Percentiles rank a stretch among this genome's conserved stretches.
Conservation (phyloP, 2,329 filamentous ascomycete species). For the Neoarthrinium moseri region DNA sequence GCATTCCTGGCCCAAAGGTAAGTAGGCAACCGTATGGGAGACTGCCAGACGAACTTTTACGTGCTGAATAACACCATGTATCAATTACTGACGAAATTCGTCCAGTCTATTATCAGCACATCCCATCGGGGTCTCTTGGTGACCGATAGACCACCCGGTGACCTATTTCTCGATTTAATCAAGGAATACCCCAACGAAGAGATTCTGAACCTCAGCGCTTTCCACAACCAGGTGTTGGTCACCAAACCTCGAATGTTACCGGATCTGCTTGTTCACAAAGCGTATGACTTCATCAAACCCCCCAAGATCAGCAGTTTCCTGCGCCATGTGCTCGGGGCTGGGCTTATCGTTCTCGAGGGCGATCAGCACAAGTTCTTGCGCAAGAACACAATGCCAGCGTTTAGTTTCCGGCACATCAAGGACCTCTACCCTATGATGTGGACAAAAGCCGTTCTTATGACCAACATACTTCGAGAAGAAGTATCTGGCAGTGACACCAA, state of each 20-base stretch:
- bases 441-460: constrained; percentile 44
- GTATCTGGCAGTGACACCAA: neutral
- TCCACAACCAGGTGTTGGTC: constrained; percentile 18
- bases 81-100: neutral
- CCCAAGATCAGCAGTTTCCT: constrained; percentile 45
- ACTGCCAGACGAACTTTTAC: neutral
- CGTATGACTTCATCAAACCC: constrained; percentile 55
- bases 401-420: constrained; percentile 67
- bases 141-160: constrained; percentile 12
- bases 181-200: constrained; percentile 19
- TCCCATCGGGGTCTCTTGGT: constrained; percentile 15
- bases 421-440: constrained; percentile 70
- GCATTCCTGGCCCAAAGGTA: constrained; percentile 20
- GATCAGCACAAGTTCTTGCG: constrained; percentile 68
- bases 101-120: constrained; percentile 12
- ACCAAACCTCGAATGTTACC: constrained; percentile 38
- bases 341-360: constrained; percentile 65
- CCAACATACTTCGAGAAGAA: constrained; percentile 38
- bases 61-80: neutral
- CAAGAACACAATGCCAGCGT: constrained; percentile 67
- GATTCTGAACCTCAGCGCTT: constrained; percentile 17
- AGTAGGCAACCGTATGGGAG: no score
- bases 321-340: constrained; percentile 52
- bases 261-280: constrained; percentile 47
- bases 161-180: constrained; percentile 18